Evolutionary conservation across 768 basidiomycete species (phyloP), one percentile per base, ranked within the genome.

Genomic region (Piloderma croceum): DNA sequence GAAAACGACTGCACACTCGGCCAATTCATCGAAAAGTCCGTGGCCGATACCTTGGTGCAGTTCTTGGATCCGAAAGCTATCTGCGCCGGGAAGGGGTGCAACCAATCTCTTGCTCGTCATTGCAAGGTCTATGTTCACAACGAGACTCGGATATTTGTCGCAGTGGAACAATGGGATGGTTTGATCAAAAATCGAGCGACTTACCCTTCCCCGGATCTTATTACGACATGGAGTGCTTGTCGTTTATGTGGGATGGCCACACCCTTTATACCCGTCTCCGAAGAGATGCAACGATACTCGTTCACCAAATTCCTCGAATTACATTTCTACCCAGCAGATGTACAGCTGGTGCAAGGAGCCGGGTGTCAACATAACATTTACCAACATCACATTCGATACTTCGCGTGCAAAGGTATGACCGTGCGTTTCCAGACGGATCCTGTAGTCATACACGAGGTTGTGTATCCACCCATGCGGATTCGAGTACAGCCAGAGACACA

Each of bases 271-370:
- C 83, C 82, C 5, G 80, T 90, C 27, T 90, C 90, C 2, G 83
- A 89, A 51, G 91, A 94, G 58, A 91, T 93, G 73, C 86, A 90
- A 53, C 70, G 83, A 41, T 91, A 94, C 57, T 97, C 93, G 4
- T 94, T 97, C 58, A 90, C 86, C 24, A 93, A 96, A 52, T 98
- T 94, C 60, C 74, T 99, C 21, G 94, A 99, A 57, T 77, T 94
- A 20, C 87, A 91, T 56, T 97, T 97, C 61, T 96, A 98, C 62
- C 92, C 91, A 22, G 79, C 90, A 24, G 80, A 89, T 47, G 81
- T 92, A 53, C 74, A 80, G 52, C 69, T 90, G 35, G 79, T 90
- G n/a, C 83, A 81, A 51, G 90, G 87, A 7, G 89, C 90, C 23
- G 83, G 83, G 3, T 98, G 96, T 56, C 76, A 84, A 41, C 96